Evolutionary conservation across 176 grass and related monocot species (phyloP).

Genomic region (Musa beccarii): DNA sequence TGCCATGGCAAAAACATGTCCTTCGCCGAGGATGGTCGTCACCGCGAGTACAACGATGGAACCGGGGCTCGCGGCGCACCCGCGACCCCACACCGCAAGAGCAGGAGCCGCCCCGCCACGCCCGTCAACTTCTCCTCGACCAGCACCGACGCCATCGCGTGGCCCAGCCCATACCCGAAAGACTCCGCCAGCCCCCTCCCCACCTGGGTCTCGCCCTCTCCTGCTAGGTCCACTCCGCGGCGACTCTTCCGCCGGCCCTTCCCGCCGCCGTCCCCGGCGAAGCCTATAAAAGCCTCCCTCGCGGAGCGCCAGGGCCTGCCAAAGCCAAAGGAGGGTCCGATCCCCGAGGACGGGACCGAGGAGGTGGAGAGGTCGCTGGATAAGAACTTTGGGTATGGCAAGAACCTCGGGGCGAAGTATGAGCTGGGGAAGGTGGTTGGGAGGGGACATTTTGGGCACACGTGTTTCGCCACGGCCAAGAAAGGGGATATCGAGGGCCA

Average conservation of each 20-base stretch:
- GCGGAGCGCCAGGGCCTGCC: conserved; percentile 7
- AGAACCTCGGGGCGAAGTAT: conserved; percentile 16
- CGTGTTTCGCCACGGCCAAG: conserved; percentile 10
- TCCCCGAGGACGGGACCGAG: not conserved
- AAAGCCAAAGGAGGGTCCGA: conserved; percentile 18
- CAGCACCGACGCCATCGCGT: not conserved
- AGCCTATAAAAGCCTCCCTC: conserved; percentile 17
- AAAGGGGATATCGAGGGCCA: conserved; percentile 12
- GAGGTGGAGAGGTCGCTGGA: conserved; percentile 7
- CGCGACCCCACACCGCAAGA: not conserved
- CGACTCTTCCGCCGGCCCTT: conserved; percentile 16
- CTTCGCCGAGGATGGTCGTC: conserved; percentile 6
- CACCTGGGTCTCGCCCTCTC: conserved; percentile 10
- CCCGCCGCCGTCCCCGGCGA: conserved; percentile 18
- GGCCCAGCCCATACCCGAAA: conserved; percentile 4
- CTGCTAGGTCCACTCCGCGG: conserved; percentile 14
- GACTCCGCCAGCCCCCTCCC: conserved; percentile 11
- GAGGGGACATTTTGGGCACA: conserved; percentile 17
- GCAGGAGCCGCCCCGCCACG: not conserved
- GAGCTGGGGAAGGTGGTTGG: conserved; percentile 14
- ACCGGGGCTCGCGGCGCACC: not conserved
- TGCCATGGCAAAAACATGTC: conserved; percentile 15
- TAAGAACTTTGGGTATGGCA: conserved; percentile 19
- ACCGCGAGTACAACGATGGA: not conserved
- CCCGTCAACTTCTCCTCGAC: conserved; percentile 6